phyloP scores from a whole-genome alignment of 352 stramenopile species.

The Globisporangium acanthophoron region DNA sequence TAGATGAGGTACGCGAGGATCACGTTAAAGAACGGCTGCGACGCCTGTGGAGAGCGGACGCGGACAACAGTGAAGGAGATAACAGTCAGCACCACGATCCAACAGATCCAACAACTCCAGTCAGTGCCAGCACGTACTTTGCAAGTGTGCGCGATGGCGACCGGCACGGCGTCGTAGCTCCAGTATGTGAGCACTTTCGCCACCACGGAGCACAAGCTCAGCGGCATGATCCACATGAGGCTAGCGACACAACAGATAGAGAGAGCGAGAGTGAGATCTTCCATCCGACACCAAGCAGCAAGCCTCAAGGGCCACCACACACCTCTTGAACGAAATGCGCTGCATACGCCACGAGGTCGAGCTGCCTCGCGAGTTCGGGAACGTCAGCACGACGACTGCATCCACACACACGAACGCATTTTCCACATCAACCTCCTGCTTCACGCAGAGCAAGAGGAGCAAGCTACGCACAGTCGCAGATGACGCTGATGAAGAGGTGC shows the following conservation, averaged over 20 bases:
- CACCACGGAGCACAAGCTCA: slow-evolving; percentile 78
- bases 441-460: background rate
- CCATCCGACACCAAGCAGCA: background rate
- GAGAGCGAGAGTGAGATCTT: background rate
- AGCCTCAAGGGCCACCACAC: background rate
- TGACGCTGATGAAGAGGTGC: slow-evolving; percentile 74
- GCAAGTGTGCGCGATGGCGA: slow-evolving; percentile 83
- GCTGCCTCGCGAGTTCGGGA: slow-evolving; percentile 39
- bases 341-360: slow-evolving; percentile 58
- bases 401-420: background rate
- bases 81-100: background rate
- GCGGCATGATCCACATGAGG: slow-evolving; percentile 69
- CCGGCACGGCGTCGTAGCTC: slow-evolving; percentile 82
- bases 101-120: too few relatives aligned
- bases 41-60: slow-evolving; percentile 29
- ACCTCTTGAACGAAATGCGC: slow-evolving; percentile 42
- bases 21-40: slow-evolving; percentile 85
- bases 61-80: background rate
- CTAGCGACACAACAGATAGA: slow-evolving; percentile 14
- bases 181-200: slow-evolving; percentile 84
- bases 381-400: slow-evolving; percentile 68
- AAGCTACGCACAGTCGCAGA: slow-evolving; percentile 60
- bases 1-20: slow-evolving; percentile 73
- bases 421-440: background rate
- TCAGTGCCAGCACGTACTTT: slow-evolving; percentile 27